phyloP scores from a whole-genome alignment of 257 asterid species.

The Dorcoceras hygrometricum region DNA sequence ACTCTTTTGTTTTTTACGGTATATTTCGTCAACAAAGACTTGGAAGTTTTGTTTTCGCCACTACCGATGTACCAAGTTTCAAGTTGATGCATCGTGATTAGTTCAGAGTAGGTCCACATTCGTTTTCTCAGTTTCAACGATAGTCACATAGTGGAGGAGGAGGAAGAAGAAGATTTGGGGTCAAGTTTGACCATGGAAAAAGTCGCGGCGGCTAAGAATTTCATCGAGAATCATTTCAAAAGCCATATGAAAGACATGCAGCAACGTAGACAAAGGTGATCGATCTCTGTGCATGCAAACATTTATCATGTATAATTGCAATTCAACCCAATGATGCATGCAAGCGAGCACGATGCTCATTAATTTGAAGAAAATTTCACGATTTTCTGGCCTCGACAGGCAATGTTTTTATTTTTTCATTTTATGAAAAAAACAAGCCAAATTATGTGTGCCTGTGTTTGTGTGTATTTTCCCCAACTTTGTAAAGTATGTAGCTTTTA shows the following conservation, averaged over 20 bases:
- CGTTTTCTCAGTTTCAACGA: too few species aligned
- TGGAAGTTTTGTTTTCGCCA: too few species aligned
- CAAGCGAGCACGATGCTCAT: background rate
- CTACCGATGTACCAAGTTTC: too few species aligned
- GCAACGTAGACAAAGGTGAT: conserved; percentile 57
- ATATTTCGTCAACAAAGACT: too few species aligned
- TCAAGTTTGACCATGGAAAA: conserved; percentile 67
- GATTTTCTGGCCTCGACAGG: background rate
- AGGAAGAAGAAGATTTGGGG: conserved; percentile 41
- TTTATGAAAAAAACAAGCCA: too few species aligned
- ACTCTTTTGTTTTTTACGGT: too few species aligned
- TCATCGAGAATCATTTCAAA: conserved; percentile 74
- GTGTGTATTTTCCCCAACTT: background rate
- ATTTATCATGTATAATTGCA: background rate
- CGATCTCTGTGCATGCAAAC: background rate
- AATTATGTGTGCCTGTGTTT: background rate
- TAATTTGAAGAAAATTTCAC: background rate
- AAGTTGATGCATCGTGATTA: too few species aligned
- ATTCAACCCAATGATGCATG: background rate
- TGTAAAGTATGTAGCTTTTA: background rate
- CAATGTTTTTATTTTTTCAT: background rate
- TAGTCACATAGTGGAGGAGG: conserved; percentile 40
- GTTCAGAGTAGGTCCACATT: too few species aligned
- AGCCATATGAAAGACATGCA: conserved; percentile 61
- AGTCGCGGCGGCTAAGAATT: conserved; percentile 81